Evolutionary conservation across 441 rosid species (phyloP), one percentile per base, ranked within the genome.

Genomic region (Manihot esculenta): DNA sequence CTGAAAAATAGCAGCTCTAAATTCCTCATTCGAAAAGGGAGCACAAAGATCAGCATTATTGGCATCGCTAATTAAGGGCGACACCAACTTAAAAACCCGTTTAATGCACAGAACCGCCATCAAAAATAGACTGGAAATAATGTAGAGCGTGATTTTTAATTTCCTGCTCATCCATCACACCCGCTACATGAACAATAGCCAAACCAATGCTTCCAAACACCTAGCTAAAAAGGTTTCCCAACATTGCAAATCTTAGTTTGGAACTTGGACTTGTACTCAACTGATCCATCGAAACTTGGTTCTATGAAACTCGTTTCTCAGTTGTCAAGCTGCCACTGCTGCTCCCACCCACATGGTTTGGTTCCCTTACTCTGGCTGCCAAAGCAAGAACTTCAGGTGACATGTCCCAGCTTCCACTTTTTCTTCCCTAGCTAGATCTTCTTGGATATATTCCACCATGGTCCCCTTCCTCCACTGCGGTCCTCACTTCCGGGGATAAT

Each of bases 381-480:
- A 91, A 80, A 26, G 98, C 96, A 62, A 87, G 89, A 69, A 91
- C 89, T 83, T 91, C 97, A 1, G 98, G 96, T 15, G 98, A 89
- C 90, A 88, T 92, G 72, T 91, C 97, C 98, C 97, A 92, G 89
- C 95, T 90, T 76, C 99, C 99, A 27, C 97, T 94, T 77, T 89
- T 92, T 76, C 97, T 88, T 77, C 97, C 99, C 99, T 96, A 87
- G 56, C 98, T 94, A 21, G 98, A 91, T 62, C 95, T 84, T 71
- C 97, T 87, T 17, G 92, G 92, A 71, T 94, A 92, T 38, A 87
- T 65, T 64, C 88, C 86, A 54, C 68, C 77, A 17, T 87, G 87
- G 61, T 90, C 92, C 17, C 85, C 86, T 68, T 89, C 96, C 62
- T 91, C 96, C 65, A 83, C 90, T 5, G 88, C 79, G 26, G 81